Conservation (phyloP, 495 filamentous ascomycete genomes). For the Chaetomium cochliodes region DNA sequence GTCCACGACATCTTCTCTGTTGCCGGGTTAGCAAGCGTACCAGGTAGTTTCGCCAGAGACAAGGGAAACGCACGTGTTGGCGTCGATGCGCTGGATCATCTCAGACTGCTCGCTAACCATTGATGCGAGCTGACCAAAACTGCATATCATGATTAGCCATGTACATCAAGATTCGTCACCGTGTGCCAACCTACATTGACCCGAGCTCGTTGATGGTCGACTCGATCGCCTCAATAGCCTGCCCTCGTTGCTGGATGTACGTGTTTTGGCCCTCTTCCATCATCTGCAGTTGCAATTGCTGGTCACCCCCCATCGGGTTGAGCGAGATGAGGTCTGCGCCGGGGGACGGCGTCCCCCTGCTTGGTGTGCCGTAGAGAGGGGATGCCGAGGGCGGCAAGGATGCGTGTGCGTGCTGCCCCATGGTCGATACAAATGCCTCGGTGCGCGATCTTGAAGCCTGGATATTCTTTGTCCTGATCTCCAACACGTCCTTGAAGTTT, state of each 20-base stretch:
- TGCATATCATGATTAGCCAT: conserved; percentile 7
- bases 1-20: conserved; percentile 76
- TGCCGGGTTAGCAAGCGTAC: conserved; percentile 41
- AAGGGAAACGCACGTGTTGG: conserved; percentile 61
- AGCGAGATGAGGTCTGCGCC: conserved; percentile 76
- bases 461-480: conserved; percentile 97
- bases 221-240: conserved; percentile 96
- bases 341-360: conserved; percentile 54
- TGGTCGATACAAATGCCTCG: conserved; percentile 92
- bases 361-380: conserved; percentile 84
- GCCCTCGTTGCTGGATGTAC: conserved; percentile 89
- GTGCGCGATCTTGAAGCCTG: conserved; percentile 88
- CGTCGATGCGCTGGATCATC: conserved; percentile 90
- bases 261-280: conserved; percentile 93
- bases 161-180: not conserved
- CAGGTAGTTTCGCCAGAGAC: not conserved
- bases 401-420: conserved; percentile 65
- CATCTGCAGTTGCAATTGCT: conserved; percentile 82
- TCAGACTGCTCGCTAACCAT: conserved; percentile 98
- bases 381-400: conserved; percentile 67
- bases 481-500: conserved; percentile 95
- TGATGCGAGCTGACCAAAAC: conserved; percentile 88
- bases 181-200: conserved; percentile 56
- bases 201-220: conserved; percentile 91
- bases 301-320: conserved; percentile 75